phyloP scores from a whole-genome alignment of 2,329 filamentous ascomycete species.

The Calonectria ilicicola region DNA sequence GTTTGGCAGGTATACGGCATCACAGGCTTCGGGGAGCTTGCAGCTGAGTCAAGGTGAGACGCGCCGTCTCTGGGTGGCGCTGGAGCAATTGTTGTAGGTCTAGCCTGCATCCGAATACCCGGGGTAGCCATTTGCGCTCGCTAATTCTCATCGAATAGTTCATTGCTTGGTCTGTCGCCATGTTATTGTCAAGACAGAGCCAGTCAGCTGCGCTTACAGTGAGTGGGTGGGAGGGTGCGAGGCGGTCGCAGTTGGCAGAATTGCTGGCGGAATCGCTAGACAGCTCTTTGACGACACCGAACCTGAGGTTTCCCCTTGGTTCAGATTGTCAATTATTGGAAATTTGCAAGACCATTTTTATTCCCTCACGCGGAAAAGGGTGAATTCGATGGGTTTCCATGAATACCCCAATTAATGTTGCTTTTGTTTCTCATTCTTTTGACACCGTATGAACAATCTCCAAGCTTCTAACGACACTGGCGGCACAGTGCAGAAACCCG shows the following conservation, averaged over 20 bases:
- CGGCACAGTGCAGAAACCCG: no score
- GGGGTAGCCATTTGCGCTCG: constrained; percentile 1
- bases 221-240: background rate
- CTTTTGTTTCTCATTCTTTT: no score
- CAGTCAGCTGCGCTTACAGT: background rate
- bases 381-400: background rate
- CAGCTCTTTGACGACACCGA: no score
- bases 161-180: background rate
- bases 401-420: no score
- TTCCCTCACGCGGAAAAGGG: no score
- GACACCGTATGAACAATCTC: no score
- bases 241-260: background rate
- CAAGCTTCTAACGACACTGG: no score
- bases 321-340: no score
- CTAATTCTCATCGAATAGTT: background rate
- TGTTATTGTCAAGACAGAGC: background rate
- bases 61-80: background rate
- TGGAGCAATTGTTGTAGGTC: constrained; percentile 20
- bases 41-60: background rate
- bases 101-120: background rate
- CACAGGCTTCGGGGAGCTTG: background rate
- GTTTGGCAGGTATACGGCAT: constrained; percentile 44
- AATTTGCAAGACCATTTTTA: no score
- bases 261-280: no score
- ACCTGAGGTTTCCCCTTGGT: no score